Base-by-base conservation (phyloP, 257 asterid genomes). In the Osmanthus fragrans region DNA sequence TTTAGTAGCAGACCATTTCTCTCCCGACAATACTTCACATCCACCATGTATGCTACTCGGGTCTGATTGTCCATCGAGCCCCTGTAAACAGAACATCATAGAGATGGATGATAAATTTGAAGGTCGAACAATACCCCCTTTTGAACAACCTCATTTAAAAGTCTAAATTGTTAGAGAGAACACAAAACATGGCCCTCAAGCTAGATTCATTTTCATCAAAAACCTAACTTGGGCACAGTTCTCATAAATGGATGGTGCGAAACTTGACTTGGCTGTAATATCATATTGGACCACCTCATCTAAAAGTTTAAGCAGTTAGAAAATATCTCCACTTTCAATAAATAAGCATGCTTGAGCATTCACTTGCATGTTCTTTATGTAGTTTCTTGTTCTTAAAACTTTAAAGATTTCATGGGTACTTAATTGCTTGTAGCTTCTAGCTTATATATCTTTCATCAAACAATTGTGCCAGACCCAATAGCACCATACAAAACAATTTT, bases 1-100 rank as follows among this genome's bases (percentile, higher is more conserved):
- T 84, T 93, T 93, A 36, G 97, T 93, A 40, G 97, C 97, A 11
- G 97, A 93, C 97, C 97, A 93, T 80, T 93, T 93, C 87, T 93
- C 97, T 39, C 97, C 97, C 4, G 89, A 74, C 42, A 85, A 45
- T n/a, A 93, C 97, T 76, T 84, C 91, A 83, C 97, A 91, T 65
- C 97, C 97, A 68, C 96, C 97, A 58, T 93, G 97, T 73, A 91
- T 71, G 84, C 97, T 93, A 60, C 76, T 82, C 13, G 92, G 88
- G 83, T 93, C 97, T 6, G 92, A 84, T 79, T 87, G 77, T 49
- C 97, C 97, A 82, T 91, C 87, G 2, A 93, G 93, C 70, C 97
- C 97, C 97, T 93, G 89, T 73, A 56, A 72, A 74, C 15, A 60
- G 10, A 63, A 60, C 25, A 30, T 6, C 51, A 73, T 5, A 49